These are phyloP conservation scores for Wickerhamiella shivajii DNA, from an alignment of 805 yeast species.

Conservation along the genomic window DNA sequence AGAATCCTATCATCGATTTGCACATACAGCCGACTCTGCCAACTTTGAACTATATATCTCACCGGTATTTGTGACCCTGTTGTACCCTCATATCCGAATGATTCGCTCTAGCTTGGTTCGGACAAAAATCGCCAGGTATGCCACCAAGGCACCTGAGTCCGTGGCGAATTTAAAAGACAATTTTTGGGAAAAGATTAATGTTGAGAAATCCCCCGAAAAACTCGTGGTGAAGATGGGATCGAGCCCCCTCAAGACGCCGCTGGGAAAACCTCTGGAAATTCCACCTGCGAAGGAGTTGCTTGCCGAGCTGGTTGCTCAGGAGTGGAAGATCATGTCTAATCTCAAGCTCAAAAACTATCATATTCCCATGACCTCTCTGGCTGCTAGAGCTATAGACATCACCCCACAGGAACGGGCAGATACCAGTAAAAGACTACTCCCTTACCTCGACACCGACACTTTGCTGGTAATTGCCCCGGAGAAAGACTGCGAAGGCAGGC, in stretches of 20 bases:
- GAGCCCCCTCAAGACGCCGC: conserved; percentile 70
- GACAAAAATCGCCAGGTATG: no score
- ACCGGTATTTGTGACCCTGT: no score
- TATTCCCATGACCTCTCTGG: conserved; percentile 76
- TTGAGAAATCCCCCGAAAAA: conserved; percentile 25
- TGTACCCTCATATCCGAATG: no score
- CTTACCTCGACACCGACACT: conserved; percentile 90
- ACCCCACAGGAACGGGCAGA: conserved; percentile 39
- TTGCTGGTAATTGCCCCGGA: conserved; percentile 70
- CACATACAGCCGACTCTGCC: no score
- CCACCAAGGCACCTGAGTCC: no score
- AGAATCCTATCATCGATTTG: no score
- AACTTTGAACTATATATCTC: no score
- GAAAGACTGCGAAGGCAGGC: conserved; percentile 66
- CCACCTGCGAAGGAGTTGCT: conserved; percentile 36
- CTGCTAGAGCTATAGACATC: conserved; percentile 77
- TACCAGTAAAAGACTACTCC: conserved; percentile 45
- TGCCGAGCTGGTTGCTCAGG: conserved; percentile 68
- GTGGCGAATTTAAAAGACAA: conserved; percentile 28
- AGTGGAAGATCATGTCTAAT: conserved; percentile 63
- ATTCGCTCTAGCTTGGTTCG: no score
- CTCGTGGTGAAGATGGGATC: conserved; percentile 49
- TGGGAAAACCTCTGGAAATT: conserved; percentile 53
- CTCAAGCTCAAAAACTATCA: conserved; percentile 59
- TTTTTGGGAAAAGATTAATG: conserved; percentile 68